A percentile compares a stretch with the other conserved stretches of the same genome.
phyloP scores from a whole-genome alignment of 495 filamentous ascomycete species.

The Penicillium coffeae region DNA sequence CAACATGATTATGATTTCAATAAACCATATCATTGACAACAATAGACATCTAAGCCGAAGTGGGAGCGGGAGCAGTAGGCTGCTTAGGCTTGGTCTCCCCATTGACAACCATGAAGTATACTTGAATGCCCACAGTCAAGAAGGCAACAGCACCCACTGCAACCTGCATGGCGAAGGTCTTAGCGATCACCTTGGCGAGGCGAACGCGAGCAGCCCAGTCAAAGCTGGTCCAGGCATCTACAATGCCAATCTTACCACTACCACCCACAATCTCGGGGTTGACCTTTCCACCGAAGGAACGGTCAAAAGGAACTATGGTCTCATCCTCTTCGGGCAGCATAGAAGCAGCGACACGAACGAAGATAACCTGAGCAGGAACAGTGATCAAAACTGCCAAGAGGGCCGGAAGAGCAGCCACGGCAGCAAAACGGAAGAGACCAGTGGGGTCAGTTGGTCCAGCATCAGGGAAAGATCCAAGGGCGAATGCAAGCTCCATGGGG shows the following conservation, averaged over 20 bases:
- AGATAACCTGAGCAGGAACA: slow-evolving; percentile 59
- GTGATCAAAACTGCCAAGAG: slow-evolving; percentile 48
- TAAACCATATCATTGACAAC: neutral
- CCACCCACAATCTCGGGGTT: slow-evolving; percentile 62
- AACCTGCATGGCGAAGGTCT: slow-evolving; percentile 54
- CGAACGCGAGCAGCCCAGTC: slow-evolving; percentile 60
- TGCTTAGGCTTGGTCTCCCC: neutral
- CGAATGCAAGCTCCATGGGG: slow-evolving; percentile 28
- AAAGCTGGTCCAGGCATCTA: slow-evolving; percentile 70
- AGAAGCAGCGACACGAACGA: slow-evolving; percentile 67
- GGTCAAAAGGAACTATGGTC: slow-evolving; percentile 73
- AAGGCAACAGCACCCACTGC: slow-evolving; percentile 41
- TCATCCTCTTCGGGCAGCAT: slow-evolving; percentile 66
- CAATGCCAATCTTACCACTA: slow-evolving; percentile 60
- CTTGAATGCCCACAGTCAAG: slow-evolving; percentile 30
- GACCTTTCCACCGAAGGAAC: slow-evolving; percentile 59
- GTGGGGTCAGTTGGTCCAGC: slow-evolving; percentile 12
- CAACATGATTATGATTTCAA: no score
- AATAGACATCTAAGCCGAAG: neutral
- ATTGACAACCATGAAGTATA: slow-evolving; percentile 22
- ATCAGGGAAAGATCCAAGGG: slow-evolving; percentile 21
- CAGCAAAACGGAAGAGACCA: slow-evolving; percentile 27
- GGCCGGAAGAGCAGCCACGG: slow-evolving; percentile 33
- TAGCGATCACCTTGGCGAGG: slow-evolving; percentile 63
- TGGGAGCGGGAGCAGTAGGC: neutral